Evolutionary conservation across 306 rosid genomes (phyloP).

Genomic region (Prinsepia uniflora): DNA sequence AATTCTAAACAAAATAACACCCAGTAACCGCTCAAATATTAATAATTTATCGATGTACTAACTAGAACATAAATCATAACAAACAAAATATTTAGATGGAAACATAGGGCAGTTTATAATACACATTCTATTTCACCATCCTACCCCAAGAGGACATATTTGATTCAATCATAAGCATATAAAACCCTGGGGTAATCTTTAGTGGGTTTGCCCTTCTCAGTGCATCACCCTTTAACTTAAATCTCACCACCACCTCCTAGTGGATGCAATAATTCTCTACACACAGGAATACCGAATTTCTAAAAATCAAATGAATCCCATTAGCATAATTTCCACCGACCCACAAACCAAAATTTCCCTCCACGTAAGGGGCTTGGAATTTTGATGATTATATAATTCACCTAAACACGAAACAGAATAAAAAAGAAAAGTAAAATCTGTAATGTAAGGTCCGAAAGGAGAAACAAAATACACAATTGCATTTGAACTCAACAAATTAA

Average conservation of each 20-base stretch:
- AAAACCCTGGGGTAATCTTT: neutral
- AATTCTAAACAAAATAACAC: neutral
- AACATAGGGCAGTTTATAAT: neutral
- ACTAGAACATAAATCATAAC: neutral
- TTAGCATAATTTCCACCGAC: neutral
- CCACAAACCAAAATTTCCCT: neutral
- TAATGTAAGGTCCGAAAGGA: too few relatives aligned
- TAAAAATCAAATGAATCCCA: neutral
- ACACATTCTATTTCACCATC: neutral
- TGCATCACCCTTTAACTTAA: neutral
- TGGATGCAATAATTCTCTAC: neutral
- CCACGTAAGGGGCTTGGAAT: neutral
- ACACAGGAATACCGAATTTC: neutral
- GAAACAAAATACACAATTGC: neutral
- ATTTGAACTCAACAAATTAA: slow-evolving; percentile 1
- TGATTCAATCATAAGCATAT: neutral
- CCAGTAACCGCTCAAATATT: neutral
- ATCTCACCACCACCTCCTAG: neutral
- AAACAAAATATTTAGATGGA: neutral
- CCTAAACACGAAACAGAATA: neutral
- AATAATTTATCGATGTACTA: neutral
- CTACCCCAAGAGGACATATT: neutral
- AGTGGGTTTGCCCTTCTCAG: neutral
- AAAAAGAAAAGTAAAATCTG: neutral
- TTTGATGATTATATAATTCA: neutral